Evolutionary conservation across 2,329 filamentous ascomycete genomes (phyloP).

Genomic region (Dothideomycetes sp.): DNA sequence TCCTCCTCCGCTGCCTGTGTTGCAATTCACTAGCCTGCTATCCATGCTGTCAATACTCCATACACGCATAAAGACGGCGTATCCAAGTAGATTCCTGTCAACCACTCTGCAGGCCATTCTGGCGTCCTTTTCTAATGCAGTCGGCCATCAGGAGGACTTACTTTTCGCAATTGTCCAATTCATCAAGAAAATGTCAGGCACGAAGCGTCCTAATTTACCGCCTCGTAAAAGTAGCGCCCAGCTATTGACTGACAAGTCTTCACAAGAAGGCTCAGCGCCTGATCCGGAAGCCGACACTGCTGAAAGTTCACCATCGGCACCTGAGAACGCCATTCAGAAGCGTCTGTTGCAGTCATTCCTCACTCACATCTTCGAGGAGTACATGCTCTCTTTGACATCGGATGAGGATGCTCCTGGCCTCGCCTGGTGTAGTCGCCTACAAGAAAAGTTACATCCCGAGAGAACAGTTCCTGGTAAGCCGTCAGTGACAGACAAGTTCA

Average conservation of each 20-base stretch:
- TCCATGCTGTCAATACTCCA: constrained; percentile 66
- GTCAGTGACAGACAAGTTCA: constrained; percentile 56
- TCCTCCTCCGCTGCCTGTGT: constrained; percentile 32
- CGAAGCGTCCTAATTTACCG: constrained; percentile 57
- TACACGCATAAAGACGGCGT: constrained; percentile 64
- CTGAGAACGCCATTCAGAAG: constrained; percentile 53
- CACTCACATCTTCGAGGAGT: constrained; percentile 68
- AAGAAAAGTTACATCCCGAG: constrained; percentile 60
- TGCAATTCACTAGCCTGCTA: constrained; percentile 60
- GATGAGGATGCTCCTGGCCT: constrained; percentile 38
- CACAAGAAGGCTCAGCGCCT: constrained; percentile 31
- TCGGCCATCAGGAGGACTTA: constrained; percentile 50
- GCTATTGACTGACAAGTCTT: neutral
- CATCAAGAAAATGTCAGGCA: constrained; percentile 58
- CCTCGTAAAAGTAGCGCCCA: constrained; percentile 42
- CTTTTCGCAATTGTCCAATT: constrained; percentile 63
- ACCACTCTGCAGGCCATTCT: constrained; percentile 66
- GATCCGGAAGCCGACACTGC: constrained; percentile 47
- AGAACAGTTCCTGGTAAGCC: constrained; percentile 52
- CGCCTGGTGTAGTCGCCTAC: constrained; percentile 47
- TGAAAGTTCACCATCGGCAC: constrained; percentile 34
- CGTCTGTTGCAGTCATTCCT: constrained; percentile 65
- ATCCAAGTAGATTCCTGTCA: constrained; percentile 69
- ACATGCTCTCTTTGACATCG: constrained; percentile 46
- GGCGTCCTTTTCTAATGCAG: constrained; percentile 52